Evolutionary conservation across 2,329 filamentous ascomycete genomes (phyloP).

Genomic region (Trichoderma asperellum): DNA sequence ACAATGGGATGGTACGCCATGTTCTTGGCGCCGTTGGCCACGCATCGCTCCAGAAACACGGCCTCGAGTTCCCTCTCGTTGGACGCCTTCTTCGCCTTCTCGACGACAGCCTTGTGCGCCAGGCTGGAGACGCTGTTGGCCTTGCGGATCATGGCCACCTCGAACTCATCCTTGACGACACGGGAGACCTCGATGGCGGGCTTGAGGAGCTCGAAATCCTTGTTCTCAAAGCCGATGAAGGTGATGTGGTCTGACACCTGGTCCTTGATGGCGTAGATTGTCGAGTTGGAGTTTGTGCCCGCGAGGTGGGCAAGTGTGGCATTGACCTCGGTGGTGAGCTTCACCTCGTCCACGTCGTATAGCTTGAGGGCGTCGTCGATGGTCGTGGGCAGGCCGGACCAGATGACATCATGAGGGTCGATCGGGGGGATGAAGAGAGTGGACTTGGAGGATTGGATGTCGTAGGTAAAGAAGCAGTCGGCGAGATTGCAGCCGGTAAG

Average conservation of each 20-base stretch:
- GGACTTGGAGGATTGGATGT: constrained; percentile 71
- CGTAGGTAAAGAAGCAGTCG: constrained; percentile 80
- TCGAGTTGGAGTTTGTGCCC: constrained; percentile 43
- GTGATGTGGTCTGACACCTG: constrained; percentile 74
- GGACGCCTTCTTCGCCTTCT: constrained; percentile 63
- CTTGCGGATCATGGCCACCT: constrained; percentile 72
- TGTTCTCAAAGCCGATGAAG: constrained; percentile 70
- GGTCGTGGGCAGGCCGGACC: constrained; percentile 85
- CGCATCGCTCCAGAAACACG: constrained; percentile 75
- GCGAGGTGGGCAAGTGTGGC: constrained; percentile 64
- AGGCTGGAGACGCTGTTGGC: constrained; percentile 72
- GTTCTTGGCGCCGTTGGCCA: constrained; percentile 74
- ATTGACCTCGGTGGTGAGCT: constrained; percentile 74
- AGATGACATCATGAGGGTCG: constrained; percentile 87
- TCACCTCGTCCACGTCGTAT: constrained; percentile 83
- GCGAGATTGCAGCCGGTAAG: constrained; percentile 81
- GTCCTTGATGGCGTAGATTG: constrained; percentile 75
- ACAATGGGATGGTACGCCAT: constrained; percentile 90
- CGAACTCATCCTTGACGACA: constrained; percentile 74
- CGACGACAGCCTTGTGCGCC: constrained; percentile 67
- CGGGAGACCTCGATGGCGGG: constrained; percentile 69
- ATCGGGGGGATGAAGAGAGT: constrained; percentile 91
- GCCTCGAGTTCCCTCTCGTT: constrained; percentile 87
- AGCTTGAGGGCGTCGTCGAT: constrained; percentile 71
- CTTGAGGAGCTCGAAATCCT: constrained; percentile 61